A percentile compares a stretch with the other conserved stretches of the same genome.
phyloP scores from a whole-genome alignment of 2,329 filamentous ascomycete species.

The Chaetomium strumarium region DNA sequence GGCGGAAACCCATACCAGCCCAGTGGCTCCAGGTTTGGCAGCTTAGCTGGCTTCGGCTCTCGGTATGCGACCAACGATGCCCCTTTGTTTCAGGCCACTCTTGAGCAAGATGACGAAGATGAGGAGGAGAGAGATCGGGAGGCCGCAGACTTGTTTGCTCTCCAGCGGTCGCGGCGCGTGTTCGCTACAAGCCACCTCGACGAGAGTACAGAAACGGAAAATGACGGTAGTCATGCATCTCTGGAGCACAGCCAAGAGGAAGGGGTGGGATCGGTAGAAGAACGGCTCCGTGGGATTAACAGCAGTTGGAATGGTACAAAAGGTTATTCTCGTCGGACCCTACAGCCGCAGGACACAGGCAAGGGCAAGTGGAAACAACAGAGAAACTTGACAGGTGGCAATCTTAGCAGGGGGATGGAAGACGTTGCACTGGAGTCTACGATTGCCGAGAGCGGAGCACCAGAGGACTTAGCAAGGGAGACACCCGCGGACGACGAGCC shows the following conservation, averaged over 20 bases:
- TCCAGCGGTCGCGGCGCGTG: constrained; percentile 83
- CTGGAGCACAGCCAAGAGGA: constrained; percentile 50
- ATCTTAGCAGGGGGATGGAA: constrained; percentile 60
- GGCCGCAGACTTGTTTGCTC: constrained; percentile 86
- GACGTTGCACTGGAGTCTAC: constrained; percentile 77
- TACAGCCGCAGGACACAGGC: constrained; percentile 31
- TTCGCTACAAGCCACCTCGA: constrained; percentile 79
- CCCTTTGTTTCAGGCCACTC: constrained; percentile 87
- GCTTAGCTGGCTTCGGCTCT: constrained; percentile 62
- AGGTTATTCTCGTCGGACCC: constrained; percentile 32
- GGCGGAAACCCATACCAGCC: constrained; percentile 73
- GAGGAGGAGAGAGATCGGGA: constrained; percentile 73
- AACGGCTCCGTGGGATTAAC: constrained; percentile 47
- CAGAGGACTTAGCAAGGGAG: constrained; percentile 54
- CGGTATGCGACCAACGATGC: constrained; percentile 70
- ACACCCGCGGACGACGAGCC: constrained; percentile 47
- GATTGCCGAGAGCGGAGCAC: constrained; percentile 53
- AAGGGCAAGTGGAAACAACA: constrained; percentile 26
- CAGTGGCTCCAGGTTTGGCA: constrained; percentile 65
- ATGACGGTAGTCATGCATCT: constrained; percentile 55
- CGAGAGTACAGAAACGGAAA: constrained; percentile 79
- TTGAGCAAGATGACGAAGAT: constrained; percentile 87
- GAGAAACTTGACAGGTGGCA: constrained; percentile 27
- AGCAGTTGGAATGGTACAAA: constrained; percentile 59
- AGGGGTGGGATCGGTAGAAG: constrained; percentile 39